Evolutionary conservation across 2,329 filamentous ascomycete genomes (phyloP), one percentile per base, ranked within the genome.

Genomic region (Colletotrichum cuscutae): DNA sequence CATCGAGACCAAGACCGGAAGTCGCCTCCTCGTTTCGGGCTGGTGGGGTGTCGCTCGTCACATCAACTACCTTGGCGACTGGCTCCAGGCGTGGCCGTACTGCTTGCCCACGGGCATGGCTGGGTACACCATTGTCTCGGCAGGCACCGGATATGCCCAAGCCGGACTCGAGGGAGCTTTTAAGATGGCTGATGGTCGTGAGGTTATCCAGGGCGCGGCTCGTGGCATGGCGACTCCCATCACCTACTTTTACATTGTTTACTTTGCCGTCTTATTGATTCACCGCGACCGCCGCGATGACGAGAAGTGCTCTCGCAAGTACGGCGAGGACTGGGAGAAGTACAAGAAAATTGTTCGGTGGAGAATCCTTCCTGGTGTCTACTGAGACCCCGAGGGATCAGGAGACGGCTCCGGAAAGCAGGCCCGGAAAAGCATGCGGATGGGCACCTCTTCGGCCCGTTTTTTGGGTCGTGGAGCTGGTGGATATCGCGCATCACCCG

Each of bases 1-100:
- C 82, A 95, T 98, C 73, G 87, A 97, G 84, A 98, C 96, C 11
- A 91, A 91, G 79, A 88, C 90, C 2, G 96, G 96, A 64, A 95
- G 93, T 71, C 93, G 92, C 77, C 89, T 98, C 35, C 88, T 98
- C 75, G 91, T 91, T 4, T 93, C 93, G 0, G 96, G 96, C 68
- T 98, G 96, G 96, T 98, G 96, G 96, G 96, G 96, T 56, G 87
- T 90, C 26, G 93, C 95, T 0, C 91, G 96, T 54, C 96, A 98
- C 83, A 96, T 98, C 87, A 98, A 98, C 86, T 98, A 98, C 83
- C 84, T 97, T 1, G 96, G 95, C 65, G 96, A 98, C 84, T 98
- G 95, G 95, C 88, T 97, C 76, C 95, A 97, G 90, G 90, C 93
- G 9, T 98, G 95, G 94, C 91, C 95, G 0, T 98, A 97, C 83